Conservation (phyloP, 495 filamentous ascomycete genomes). For the Annulohypoxylon stygium region DNA sequence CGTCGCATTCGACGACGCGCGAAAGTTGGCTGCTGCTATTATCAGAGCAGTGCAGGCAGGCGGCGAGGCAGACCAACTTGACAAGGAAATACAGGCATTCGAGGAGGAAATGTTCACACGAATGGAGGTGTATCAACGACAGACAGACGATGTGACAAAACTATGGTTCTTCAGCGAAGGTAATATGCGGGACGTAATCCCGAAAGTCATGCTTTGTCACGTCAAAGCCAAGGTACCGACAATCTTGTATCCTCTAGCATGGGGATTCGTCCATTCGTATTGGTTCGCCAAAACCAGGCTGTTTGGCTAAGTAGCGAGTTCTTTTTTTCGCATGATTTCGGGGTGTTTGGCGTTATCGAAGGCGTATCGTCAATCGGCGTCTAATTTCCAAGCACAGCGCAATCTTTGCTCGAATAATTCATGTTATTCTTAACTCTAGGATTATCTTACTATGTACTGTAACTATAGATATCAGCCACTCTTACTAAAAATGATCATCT, state of each 20-base stretch:
- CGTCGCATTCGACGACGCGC: constrained; percentile 67
- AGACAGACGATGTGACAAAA: constrained; percentile 49
- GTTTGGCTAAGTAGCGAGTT: neutral
- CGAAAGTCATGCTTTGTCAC: constrained; percentile 36
- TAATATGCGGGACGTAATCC: constrained; percentile 34
- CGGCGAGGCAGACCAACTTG: constrained; percentile 44
- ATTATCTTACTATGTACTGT: constrained; percentile 16
- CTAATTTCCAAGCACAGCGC: constrained; percentile 5
- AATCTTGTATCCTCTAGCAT: constrained; percentile 28
- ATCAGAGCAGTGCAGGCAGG: constrained; percentile 40
- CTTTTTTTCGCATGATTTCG: constrained; percentile 10
- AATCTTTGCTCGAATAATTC: constrained; percentile 11
- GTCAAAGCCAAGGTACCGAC: constrained; percentile 28
- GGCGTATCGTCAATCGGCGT: neutral
- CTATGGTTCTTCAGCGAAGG: constrained; percentile 50
- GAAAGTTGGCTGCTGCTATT: constrained; percentile 62
- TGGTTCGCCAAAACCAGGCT: constrained; percentile 31
- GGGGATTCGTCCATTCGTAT: constrained; percentile 33
- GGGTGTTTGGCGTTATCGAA: constrained; percentile 19
- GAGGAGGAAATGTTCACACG: constrained; percentile 54
- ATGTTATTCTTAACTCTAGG: constrained; percentile 11
- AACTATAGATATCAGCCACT: neutral
- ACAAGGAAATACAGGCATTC: constrained; percentile 48
- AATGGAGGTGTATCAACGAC: constrained; percentile 49
- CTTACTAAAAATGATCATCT: constrained; percentile 15